Evolutionary conservation across 129 eudicot genomes (phyloP), one percentile per base, ranked within the genome.

Genomic region (Glebionis coronaria): DNA sequence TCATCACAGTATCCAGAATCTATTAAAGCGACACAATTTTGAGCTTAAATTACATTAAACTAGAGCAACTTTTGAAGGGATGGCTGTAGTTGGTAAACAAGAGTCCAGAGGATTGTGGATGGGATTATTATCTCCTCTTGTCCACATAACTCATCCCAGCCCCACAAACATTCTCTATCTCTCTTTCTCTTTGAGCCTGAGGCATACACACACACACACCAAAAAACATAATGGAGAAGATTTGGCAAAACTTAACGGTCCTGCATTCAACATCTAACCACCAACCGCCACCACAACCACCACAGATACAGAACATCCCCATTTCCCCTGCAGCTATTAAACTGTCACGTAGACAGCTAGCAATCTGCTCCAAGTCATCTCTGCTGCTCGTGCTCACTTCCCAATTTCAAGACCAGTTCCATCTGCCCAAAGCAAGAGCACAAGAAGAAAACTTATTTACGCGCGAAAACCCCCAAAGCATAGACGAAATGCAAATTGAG

Each of bases 291-390:
- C 54, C 83, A 35, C 79, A 77, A 18, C 70, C 77, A n/a, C 50
- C 80, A 15, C 79, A 67, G 18, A 61, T 63, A 56, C 91, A 82
- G 58, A 57, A 19, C 81, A 38, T 55, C 40, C 62, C 82, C 68
- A 70, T 74, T 50, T 54, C 74, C 35, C 68, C 81, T 4, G 76
- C 82, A 70, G 69, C 70, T 61, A 51, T 70, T 72, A 82, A 76
- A 58, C 47, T 90, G 47, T 76, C 88, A 18, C 95, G 97, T 11
- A 73, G 95, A 68, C 84, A 82, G 9, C 82, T 89, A 1, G 72
- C 88, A 12, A 72, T 79, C 53, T 75, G 77, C 76, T 67, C 82
- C 70, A 84, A 77, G 9, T 78, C 88, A 23, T 82, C 97, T 16
- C 64, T 77, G 49, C 76, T 86, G 10, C 77, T 83, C 38, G 76